Base-by-base conservation (phyloP, 2,329 filamentous ascomycete genomes). In the Diaporthe aspalathi region DNA sequence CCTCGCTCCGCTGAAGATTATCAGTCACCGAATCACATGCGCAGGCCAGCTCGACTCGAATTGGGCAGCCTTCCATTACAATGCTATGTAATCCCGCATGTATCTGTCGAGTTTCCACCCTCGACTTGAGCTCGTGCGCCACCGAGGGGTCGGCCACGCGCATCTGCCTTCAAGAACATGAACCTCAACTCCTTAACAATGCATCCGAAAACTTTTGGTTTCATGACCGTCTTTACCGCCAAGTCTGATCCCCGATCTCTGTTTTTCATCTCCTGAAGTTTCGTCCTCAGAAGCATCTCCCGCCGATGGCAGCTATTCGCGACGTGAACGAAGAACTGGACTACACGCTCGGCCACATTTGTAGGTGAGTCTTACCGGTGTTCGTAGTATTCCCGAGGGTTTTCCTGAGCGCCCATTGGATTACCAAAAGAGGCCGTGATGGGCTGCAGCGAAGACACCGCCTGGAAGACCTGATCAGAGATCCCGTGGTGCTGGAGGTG, bases 401-500 rank as follows among this genome's bases (percentile, higher is more conserved):
- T 50, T 20, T 72, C 67, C 49, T 68, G 68, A 17, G 29, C 49
- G 40, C 49, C 56, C 56, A 73, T 68, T 16, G 66, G 66, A 20
- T 68, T 70, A 17, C 71, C 71, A 57, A 73, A 73, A 6, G 71
- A 73, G 11, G 68, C 71, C 32, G 68, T 73, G 45, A 73, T 73
- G 6, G 71, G 71, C 63, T 73, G 71, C 49, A 73, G 47, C n/a
- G 71, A 70, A 29, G 71, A 73, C 6, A 73, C 71, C 12, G 71
- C 71, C 56, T 73, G 62, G 49, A 73, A 73, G 22, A 73, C 69
- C 40, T 73, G 71, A 17, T 73, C 63, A 14, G 71, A 73, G 5
- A 73, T 73, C 0, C 71, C 71, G n/a, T 73, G 71, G 20, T 73
- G 68, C 65, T 73, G 71, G 6, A 73, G 68, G 49, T 68, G 68